Evolutionary conservation across 768 basidiomycete species (phyloP).

Genomic region (Coprinellus aureogranulatus): DNA sequence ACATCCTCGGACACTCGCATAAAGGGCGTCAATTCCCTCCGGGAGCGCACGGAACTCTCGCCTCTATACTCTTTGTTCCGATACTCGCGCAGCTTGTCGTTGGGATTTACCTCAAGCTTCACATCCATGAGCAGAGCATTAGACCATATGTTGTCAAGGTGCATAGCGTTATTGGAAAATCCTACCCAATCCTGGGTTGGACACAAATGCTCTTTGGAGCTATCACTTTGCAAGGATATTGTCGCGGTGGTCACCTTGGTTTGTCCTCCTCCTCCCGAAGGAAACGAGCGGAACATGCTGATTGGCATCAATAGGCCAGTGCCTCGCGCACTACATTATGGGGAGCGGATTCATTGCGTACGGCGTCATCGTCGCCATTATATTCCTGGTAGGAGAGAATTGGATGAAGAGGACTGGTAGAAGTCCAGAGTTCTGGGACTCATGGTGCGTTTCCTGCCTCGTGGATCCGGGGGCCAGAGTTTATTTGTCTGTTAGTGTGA

Average conservation of each 20-base stretch:
- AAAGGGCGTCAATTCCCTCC: slow-evolving; percentile 72
- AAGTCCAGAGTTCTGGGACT: slow-evolving; percentile 87
- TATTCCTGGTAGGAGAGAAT: slow-evolving; percentile 71
- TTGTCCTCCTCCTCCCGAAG: slow-evolving; percentile 7
- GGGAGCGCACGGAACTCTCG: slow-evolving; percentile 71
- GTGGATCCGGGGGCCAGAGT: background rate
- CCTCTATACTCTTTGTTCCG: slow-evolving; percentile 62
- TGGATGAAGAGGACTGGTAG: slow-evolving; percentile 72
- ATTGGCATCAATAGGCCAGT: slow-evolving; percentile 52
- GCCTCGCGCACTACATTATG: slow-evolving; percentile 87
- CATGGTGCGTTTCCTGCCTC: slow-evolving; percentile 47
- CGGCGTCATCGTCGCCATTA: slow-evolving; percentile 74
- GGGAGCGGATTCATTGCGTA: slow-evolving; percentile 91
- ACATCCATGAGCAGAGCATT: slow-evolving; percentile 75
- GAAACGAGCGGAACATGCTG: background rate
- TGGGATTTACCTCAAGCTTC: slow-evolving; percentile 90
- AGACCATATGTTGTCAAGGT: slow-evolving; percentile 67
- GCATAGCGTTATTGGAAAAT: slow-evolving; percentile 81
- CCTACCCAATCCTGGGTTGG: slow-evolving; percentile 86
- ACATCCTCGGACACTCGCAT: slow-evolving; percentile 85
- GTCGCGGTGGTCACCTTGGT: slow-evolving; percentile 69
- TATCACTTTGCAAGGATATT: slow-evolving; percentile 72
- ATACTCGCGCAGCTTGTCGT: slow-evolving; percentile 64
- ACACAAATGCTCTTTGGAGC: slow-evolving; percentile 86
- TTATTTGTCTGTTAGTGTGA: slow-evolving; percentile 31